phyloP scores from a whole-genome alignment of 2,329 filamentous ascomycete genomes.

The Pseudogymnoascus sp. region DNA sequence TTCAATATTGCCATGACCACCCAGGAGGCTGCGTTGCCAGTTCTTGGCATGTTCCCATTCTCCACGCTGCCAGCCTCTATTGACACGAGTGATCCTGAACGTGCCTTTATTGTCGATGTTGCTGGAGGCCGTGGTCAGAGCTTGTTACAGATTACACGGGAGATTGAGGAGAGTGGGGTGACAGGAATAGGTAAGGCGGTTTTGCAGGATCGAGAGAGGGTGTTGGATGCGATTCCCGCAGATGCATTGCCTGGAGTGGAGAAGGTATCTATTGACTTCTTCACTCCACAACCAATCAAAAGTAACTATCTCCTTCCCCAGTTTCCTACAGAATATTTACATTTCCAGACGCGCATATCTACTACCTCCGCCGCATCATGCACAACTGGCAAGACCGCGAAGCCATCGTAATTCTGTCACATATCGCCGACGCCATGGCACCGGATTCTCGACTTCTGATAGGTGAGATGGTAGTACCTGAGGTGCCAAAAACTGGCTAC shows the following conservation, averaged over 20 bases:
- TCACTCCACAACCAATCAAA: constrained; percentile 7
- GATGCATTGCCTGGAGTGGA: neutral
- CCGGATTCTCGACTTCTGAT: constrained; percentile 19
- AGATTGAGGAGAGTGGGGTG: constrained; percentile 2
- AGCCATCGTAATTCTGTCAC: constrained; percentile 17
- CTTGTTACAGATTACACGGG: neutral
- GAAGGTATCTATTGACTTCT: constrained; percentile 2
- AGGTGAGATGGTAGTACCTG: constrained; percentile 18
- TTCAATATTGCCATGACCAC: constrained; percentile 22
- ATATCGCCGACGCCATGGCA: constrained; percentile 20
- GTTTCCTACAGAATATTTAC: neutral
- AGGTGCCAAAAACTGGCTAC: constrained; percentile 1
- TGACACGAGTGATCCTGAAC: constrained; percentile 13
- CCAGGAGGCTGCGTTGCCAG: neutral
- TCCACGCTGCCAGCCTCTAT: neutral
- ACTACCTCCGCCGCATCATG: constrained; percentile 22
- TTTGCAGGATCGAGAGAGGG: neutral
- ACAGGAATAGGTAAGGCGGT: neutral
- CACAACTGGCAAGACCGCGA: constrained; percentile 22
- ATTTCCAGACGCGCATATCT: constrained; percentile 19
- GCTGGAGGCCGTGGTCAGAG: neutral
- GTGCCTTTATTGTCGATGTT: constrained; percentile 4
- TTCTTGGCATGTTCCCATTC: neutral
- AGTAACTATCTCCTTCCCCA: neutral
- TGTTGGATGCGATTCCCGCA: neutral